A percentile compares a stretch with the other conserved stretches of the same genome.
Evolutionary conservation across 2,329 filamentous ascomycete species (phyloP).

Genomic region (Fusarium poae): DNA sequence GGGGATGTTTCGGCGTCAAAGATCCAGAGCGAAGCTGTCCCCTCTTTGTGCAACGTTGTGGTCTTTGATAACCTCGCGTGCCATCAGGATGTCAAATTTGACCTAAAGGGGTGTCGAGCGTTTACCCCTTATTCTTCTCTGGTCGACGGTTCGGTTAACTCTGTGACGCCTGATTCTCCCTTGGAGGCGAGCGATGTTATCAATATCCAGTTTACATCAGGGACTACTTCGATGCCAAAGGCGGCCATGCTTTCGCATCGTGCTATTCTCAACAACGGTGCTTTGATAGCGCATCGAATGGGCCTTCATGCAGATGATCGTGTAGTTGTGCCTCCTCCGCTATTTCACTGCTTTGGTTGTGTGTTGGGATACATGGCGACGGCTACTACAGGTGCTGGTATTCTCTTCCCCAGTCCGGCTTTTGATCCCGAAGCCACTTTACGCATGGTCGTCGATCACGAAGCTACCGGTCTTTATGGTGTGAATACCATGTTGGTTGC

Average conservation of each 20-base stretch:
- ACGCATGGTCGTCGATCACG: slow-evolving; percentile 64
- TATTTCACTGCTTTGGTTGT: slow-evolving; percentile 92
- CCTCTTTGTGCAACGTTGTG: slow-evolving; percentile 77
- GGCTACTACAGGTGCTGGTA: slow-evolving; percentile 80
- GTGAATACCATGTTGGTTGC: slow-evolving; percentile 96
- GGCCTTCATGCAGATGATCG: slow-evolving; percentile 78
- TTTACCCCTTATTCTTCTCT: slow-evolving; percentile 63
- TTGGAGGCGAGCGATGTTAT: slow-evolving; percentile 77
- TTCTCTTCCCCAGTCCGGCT: slow-evolving; percentile 87
- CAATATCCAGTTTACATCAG: slow-evolving; percentile 97
- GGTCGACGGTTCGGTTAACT: slow-evolving; percentile 49
- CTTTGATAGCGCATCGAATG: slow-evolving; percentile 88
- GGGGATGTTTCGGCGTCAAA: slow-evolving; percentile 56
- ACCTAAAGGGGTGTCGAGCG: slow-evolving; percentile 56
- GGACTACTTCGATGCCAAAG: slow-evolving; percentile 92
- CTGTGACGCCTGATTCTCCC: slow-evolving; percentile 59
- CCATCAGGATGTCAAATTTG: slow-evolving; percentile 62
- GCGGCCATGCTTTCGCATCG: slow-evolving; percentile 89
- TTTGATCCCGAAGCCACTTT: slow-evolving; percentile 85
- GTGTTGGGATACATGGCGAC: slow-evolving; percentile 97
- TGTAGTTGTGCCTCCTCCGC: slow-evolving; percentile 85
- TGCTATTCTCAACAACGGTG: slow-evolving; percentile 93
- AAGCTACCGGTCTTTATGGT: slow-evolving; percentile 80
- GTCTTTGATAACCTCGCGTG: slow-evolving; percentile 80
- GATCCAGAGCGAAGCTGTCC: slow-evolving; percentile 65